phyloP scores from a whole-genome alignment of 225 moss, liverwort and hornwort genomes.

The Pseudoscleropodium purum region DNA sequence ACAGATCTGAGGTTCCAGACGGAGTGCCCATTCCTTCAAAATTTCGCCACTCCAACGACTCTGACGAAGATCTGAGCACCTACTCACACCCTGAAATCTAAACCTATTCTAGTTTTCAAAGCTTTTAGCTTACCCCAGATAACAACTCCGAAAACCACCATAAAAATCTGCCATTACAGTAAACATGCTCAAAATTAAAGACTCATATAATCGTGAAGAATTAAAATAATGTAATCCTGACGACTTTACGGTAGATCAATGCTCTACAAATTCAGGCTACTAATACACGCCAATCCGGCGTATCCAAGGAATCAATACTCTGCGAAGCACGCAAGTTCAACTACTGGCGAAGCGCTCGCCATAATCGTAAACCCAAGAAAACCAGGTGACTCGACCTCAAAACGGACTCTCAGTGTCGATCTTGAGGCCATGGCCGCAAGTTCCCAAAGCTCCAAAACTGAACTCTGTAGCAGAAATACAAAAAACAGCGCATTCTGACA shows the following conservation, averaged over 20 bases:
- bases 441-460: neutral
- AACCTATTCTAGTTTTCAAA: neutral
- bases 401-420: neutral
- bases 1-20: neutral
- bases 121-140: too few species aligned
- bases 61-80: neutral
- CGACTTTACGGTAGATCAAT: neutral
- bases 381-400: too few species aligned
- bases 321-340: neutral
- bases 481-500: neutral
- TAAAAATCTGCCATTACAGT: neutral
- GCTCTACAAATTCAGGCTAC: neutral
- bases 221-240: neutral
- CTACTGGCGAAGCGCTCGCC: neutral
- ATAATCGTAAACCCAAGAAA: neutral
- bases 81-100: neutral
- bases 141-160: neutral
- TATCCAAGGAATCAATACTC: neutral
- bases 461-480: neutral
- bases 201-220: neutral
- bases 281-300: neutral
- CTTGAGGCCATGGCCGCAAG: neutral
- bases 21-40: neutral
- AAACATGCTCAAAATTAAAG: neutral
- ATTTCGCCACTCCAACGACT: neutral